Evolutionary conservation across 1,284 basidiomycete genomes (phyloP), one percentile per base, ranked within the genome.

Genomic region (Cryptococcus sp.): DNA sequence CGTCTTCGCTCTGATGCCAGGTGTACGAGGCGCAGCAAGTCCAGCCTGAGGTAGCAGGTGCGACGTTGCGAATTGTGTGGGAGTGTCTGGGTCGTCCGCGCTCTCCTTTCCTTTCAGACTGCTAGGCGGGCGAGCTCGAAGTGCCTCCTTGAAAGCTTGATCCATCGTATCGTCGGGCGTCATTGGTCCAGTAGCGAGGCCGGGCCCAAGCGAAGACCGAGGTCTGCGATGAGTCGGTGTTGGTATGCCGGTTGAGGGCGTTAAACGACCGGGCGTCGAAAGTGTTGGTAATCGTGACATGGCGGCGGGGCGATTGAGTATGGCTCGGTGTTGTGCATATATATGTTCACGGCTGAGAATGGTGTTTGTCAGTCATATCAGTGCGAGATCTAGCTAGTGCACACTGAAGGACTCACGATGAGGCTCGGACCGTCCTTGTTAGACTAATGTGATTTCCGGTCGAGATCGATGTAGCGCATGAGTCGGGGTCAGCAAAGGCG

Each of bases 261-360:
- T 64, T 17, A 68, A 65, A 2, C 71, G 65, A 8, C 66, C 64
- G 0, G 76, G 76, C 0, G 74, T 77, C 11, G 75, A 70, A 13
- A 76, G 57, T 1, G 66, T 72, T 3, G 75, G 75, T 5, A 77
- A 64, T 15, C 72, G 70, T 3, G 75, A 77, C 73, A 73, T 74
- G 41, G 42, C 39, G 52, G 22, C 13, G 30, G 30, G 30, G 7
- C 30, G 30, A 35, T 35, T 8, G 3, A 35, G 7, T 35, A 13
- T 35, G 30, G 30, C 25, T 35, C 30, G 30, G 30, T 35, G 13
- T 35, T 35, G 8, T 35, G 30, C 30, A 5, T 13, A 8, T 35
- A 35, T 35, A 35, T 35, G 4, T 13, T 2, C 30, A 10, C 30
- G 7, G 30, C 30, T 35, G 13, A 35, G 30, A 8, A 35, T 35